These are phyloP conservation scores for Penicillium sp. DNA, from an alignment of 2,329 filamentous ascomycete species.

Conservation along the genomic window DNA sequence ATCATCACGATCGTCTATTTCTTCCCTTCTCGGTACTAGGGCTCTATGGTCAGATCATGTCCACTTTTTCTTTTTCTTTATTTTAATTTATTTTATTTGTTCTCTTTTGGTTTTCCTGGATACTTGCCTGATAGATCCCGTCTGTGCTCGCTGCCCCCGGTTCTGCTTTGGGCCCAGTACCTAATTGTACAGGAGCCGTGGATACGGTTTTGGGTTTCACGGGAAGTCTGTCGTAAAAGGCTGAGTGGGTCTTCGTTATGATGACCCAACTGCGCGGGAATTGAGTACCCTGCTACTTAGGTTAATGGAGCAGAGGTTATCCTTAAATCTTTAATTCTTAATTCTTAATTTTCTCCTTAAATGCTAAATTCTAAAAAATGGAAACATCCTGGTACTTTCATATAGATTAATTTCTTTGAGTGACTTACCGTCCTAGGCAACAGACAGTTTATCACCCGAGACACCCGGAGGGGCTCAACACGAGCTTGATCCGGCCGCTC, in stretches of 20 bases:
- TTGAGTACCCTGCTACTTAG: too few relatives aligned
- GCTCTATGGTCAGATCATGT: not conserved
- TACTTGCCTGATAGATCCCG: not conserved
- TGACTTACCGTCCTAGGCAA: not conserved
- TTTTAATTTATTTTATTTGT: too few relatives aligned
- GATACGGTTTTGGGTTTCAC: not conserved
- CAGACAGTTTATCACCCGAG: not conserved
- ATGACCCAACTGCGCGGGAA: not conserved
- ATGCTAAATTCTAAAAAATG: too few relatives aligned
- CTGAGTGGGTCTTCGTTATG: not conserved
- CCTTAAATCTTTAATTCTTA: too few relatives aligned
- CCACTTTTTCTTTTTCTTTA: not conserved
- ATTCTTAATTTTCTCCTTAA: too few relatives aligned
- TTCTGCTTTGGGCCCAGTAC: not conserved
- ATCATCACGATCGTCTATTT: constrained; percentile 25
- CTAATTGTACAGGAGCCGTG: not conserved
- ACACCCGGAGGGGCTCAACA: not conserved
- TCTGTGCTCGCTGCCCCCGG: not conserved
- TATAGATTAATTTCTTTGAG: not conserved
- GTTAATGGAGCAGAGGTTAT: too few relatives aligned
- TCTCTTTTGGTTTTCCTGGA: too few relatives aligned
- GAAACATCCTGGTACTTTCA: not conserved
- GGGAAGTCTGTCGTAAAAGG: not conserved
- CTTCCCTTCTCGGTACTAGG: constrained; percentile 13
- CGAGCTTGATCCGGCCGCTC: not conserved